phyloP scores from a whole-genome alignment of 192 early-diverging fungal species.

The Oehlia diaphana region DNA sequence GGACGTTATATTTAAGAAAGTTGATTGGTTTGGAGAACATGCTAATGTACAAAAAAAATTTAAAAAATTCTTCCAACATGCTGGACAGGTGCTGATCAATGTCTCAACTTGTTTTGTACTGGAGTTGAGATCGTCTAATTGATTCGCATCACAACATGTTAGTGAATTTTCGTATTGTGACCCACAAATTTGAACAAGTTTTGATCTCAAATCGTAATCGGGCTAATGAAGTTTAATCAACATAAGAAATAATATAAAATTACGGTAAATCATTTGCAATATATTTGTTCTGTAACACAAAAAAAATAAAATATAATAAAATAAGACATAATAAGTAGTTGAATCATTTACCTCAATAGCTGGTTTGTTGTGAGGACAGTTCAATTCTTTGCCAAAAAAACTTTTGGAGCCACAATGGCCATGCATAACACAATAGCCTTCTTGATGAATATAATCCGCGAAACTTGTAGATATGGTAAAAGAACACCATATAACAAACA shows the following conservation, averaged over 20 bases:
- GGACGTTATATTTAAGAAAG: conserved; percentile 61
- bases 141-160: conserved; percentile 58
- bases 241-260: not conserved
- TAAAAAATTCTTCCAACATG: conserved; percentile 67
- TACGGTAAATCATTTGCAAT: too few species aligned
- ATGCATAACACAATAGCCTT: conserved; percentile 61
- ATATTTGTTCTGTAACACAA: not conserved
- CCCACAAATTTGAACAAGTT: conserved; percentile 56
- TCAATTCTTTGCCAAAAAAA: conserved; percentile 46
- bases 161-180: conserved; percentile 42
- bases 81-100: conserved; percentile 61
- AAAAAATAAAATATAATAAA: too few species aligned
- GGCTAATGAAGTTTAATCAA: conserved; percentile 33
- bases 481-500: not conserved
- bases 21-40: conserved; percentile 65
- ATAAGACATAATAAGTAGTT: too few species aligned
- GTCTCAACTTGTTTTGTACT: conserved; percentile 53
- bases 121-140: conserved; percentile 47
- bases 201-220: conserved; percentile 37
- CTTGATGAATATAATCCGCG: conserved; percentile 42
- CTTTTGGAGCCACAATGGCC: conserved; percentile 54
- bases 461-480: conserved; percentile 5
- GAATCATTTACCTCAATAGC: conserved; percentile 40
- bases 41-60: conserved; percentile 66
- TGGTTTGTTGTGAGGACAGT: conserved; percentile 53